Percentiles rank a stretch among this genome's conserved stretches.
phyloP scores from a whole-genome alignment of 495 filamentous ascomycete genomes.

The Hyaloscypha bicolor region DNA sequence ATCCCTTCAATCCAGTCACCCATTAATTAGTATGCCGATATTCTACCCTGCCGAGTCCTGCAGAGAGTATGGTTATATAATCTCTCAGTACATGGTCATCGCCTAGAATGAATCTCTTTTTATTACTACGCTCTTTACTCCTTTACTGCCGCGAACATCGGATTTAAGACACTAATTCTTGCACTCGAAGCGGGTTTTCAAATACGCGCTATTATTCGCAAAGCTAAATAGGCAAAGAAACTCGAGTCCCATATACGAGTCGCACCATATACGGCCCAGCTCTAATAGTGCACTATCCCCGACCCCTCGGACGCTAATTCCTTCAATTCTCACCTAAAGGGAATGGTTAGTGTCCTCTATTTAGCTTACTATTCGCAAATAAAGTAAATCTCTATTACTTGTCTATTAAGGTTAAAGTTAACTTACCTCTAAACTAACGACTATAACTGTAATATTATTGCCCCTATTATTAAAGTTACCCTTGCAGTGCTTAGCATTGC shows the following conservation, averaged over 20 bases:
- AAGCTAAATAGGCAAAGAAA: slow-evolving; percentile 34
- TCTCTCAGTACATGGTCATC: no score
- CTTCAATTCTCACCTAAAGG: slow-evolving; percentile 20
- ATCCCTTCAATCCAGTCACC: no score
- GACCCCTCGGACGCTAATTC: slow-evolving; percentile 24
- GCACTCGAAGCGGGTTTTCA: slow-evolving; percentile 39
- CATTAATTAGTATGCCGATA: no score
- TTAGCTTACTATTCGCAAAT: slow-evolving; percentile 39
- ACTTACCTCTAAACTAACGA: slow-evolving; percentile 24
- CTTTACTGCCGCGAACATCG: no score
- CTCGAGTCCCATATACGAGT: slow-evolving; percentile 19
- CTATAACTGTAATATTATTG: slow-evolving; percentile 34
- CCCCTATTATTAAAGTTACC: slow-evolving; percentile 42
- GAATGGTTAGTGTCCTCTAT: slow-evolving; percentile 37
- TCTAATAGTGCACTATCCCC: slow-evolving; percentile 22
- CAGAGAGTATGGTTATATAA: no score
- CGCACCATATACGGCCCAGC: slow-evolving; percentile 20
- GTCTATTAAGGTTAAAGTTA: slow-evolving; percentile 11
- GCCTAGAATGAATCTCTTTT: no score
- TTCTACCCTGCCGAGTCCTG: no score
- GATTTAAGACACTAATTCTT: slow-evolving; percentile 37
- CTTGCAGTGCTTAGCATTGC: slow-evolving; percentile 44
- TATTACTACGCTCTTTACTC: no score
- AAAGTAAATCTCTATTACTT: slow-evolving; percentile 30
- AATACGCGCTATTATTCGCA: slow-evolving; percentile 51